These are phyloP conservation scores for Beauveria australis DNA, from an alignment of 2,329 filamentous ascomycete species.

Conservation along the genomic window DNA sequence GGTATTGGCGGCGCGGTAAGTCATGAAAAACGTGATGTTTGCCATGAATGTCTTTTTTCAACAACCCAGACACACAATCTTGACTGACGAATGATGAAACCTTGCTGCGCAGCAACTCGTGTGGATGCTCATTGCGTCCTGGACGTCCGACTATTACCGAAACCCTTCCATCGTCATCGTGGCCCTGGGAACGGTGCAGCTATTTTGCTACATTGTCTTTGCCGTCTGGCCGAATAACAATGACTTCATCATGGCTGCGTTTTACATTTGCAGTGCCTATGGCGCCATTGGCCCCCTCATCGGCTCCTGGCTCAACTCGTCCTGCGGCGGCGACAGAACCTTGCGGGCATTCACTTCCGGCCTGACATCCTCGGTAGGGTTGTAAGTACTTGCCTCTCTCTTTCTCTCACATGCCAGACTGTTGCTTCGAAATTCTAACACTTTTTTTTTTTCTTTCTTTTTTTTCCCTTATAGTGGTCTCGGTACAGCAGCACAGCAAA, in stretches of 20 bases:
- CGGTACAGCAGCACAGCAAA: conserved; percentile 5
- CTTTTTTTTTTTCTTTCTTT: no score
- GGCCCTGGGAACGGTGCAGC: not conserved
- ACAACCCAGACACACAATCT: no score
- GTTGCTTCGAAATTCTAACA: no score
- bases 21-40: not conserved
- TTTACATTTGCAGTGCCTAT: conserved; percentile 6
- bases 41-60: not conserved
- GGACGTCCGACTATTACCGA: not conserved
- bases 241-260: not conserved
- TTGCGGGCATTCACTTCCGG: not conserved
- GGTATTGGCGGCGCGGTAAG: not conserved
- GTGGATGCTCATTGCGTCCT: conserved; percentile 1
- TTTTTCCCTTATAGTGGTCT: conserved; percentile 1
- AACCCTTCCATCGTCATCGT: conserved; percentile 1
- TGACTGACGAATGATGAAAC: not conserved
- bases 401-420: no score
- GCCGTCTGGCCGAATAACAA: not conserved
- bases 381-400: not conserved
- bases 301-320: conserved; percentile 7
- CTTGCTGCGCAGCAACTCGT: not conserved
- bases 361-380: conserved; percentile 8
- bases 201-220: conserved; percentile 7
- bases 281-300: conserved; percentile 1
- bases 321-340: conserved; percentile 8